Evolutionary conservation across 208 protist genomes (phyloP), one percentile per base, ranked within the genome.

Genomic region (Trypanosoma boissoni): DNA sequence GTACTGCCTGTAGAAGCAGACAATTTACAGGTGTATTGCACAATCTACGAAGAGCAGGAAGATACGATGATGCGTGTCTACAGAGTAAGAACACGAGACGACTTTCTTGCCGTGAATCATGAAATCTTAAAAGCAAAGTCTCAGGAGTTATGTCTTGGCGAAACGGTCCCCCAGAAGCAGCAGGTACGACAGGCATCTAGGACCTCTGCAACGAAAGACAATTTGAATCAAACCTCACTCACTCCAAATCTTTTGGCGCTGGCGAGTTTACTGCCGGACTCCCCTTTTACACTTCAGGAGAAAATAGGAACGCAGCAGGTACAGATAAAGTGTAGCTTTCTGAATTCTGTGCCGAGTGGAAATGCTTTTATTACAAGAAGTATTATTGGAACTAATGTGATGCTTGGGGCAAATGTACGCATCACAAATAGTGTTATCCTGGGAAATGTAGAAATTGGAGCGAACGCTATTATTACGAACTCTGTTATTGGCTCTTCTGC

Each of bases 371-470:
- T 92, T 51, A 83, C 73, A 5, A 59, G 76, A 44, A 94, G 88
- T 51, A 78, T 92, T 52, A 81, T 94, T 71, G 88, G 88, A 5
- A 70, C 58, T 1, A 78, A 88, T 50, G 87, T 91, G 23, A 82
- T 52, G 53, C 68, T 94, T 31, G 80, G 74, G 8, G 31, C 58
- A 1, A 74, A 78, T 10, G 83, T 74, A 3, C 73, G 74, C 34
- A 79, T 94, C 51, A 81, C 60, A 6, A 80, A 94, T 64, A 86
- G 77, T 52, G 69, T 94, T 45, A 77, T 91, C 31, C 68, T 89
- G 51, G 78, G 70, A 18, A 77, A 87, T 45, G 82, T 79, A 2
- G 82, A 90, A 64, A 68, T 94, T 29, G 83, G 82, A 3, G 72
- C 72, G 12, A 65, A 66, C 37, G 72, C 81, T 10, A 64, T 69